These are phyloP conservation scores for Neurospora pannonica DNA, from an alignment of 495 filamentous ascomycete species.

Conservation along the genomic window DNA sequence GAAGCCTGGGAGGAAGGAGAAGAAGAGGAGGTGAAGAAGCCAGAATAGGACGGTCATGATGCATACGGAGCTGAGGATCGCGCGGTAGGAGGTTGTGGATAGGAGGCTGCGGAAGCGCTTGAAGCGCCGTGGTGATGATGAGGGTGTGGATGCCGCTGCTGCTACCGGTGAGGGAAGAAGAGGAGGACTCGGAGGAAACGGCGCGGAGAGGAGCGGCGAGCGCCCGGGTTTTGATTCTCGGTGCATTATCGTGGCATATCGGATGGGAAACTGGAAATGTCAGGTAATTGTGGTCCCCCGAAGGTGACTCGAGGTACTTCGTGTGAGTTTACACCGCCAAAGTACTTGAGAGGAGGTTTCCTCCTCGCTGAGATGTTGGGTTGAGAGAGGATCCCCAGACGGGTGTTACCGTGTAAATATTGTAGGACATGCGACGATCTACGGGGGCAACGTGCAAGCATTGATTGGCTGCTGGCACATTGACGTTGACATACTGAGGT, in stretches of 20 bases:
- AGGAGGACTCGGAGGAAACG: background rate
- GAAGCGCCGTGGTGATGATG: background rate
- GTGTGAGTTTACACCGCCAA: background rate
- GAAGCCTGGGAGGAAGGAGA: background rate
- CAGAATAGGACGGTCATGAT: background rate
- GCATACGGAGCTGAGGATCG: background rate
- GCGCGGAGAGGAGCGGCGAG: background rate
- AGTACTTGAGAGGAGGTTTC: background rate
- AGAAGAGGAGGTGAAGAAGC: background rate
- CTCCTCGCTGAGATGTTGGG: background rate
- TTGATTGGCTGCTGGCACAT: background rate
- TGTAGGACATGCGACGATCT: background rate
- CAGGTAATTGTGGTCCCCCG: background rate
- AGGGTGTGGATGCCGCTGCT: background rate
- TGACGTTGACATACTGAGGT: background rate
- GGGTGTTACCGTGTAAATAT: background rate
- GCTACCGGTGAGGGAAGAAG: background rate
- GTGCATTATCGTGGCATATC: background rate
- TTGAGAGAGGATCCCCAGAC: background rate
- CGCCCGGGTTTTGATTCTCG: background rate
- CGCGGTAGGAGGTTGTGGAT: background rate
- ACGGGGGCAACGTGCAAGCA: background rate
- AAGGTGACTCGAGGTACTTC: background rate
- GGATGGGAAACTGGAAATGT: background rate
- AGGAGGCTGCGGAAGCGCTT: background rate